Evolutionary conservation across 2,329 filamentous ascomycete species (phyloP), one percentile per base, ranked within the genome.

Genomic region (Sporothrix schenckii): DNA sequence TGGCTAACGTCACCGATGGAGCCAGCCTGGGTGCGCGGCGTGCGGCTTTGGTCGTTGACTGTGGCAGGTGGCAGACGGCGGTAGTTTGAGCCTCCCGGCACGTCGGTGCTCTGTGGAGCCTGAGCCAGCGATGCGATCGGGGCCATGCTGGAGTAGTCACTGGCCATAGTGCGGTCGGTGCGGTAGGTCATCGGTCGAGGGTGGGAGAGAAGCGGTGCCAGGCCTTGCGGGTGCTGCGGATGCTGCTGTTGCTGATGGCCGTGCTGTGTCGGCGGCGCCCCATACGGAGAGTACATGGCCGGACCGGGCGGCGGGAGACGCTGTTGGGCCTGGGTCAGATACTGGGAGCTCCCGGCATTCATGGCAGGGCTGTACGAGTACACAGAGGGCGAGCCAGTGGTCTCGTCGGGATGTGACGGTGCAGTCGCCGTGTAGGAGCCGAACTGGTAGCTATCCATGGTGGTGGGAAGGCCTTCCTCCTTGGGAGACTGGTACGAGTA

Each of bases 251-350:
- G 60, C 5, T 49, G 44, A 44, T 50, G 44, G 9, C 44, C 44
- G 4, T 65, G 41, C 6, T 65, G 44, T 16, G 61, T 16, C 7
- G 61, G 44, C 61, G 61, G 58, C 7, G 54, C 30, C 2, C 53
- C 53, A 14, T 65, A 65, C 41, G 9, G 41, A 21, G 41, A 27
- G 41, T 65, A 66, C 27, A 14, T 21, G 7, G 16, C 6, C 30
- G 56, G 27, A 19, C 39, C n/a, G 11, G 63, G 63, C 19, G 63
- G 63, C 19, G 63, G 63, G 24, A 66, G 47, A 21, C 63, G 61
- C 44, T 65, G 61, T 14, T 47, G 58, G 13, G 61, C 7, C 30
- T 58, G 44, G n/a, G 21, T 2, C 41, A 50, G n/a, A 19, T 52
- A 52, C 44, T 21, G 44, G 5, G 63, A 21, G 16, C 13, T 11